Evolutionary conservation across 306 rosid genomes (phyloP).

Genomic region (Castanea sativa): DNA sequence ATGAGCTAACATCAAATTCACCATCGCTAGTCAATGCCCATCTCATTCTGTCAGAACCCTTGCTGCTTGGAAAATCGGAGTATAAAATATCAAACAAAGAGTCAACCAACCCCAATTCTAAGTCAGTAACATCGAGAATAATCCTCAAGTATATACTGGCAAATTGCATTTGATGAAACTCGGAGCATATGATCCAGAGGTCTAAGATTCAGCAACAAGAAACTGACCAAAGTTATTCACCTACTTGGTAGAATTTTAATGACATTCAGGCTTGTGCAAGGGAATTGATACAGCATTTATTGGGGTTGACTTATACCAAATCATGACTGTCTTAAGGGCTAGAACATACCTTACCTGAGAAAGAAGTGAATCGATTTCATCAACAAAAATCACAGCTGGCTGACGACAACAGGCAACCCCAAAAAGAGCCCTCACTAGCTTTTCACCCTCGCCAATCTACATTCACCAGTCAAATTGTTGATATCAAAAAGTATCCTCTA

Average conservation of each 20-base stretch:
- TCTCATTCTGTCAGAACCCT: no score
- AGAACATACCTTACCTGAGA: constrained; percentile 72
- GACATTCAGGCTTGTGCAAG: not conserved
- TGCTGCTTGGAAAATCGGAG: no score
- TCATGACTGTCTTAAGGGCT: constrained; percentile 9
- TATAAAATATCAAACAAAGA: no score
- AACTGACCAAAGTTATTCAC: not conserved
- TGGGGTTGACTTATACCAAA: not conserved
- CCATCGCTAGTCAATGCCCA: no score
- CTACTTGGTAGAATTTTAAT: not conserved
- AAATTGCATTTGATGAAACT: constrained; percentile 20
- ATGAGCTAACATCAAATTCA: no score
- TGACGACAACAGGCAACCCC: constrained; percentile 98
- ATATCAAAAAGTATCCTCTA: constrained; percentile 9
- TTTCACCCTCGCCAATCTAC: constrained; percentile 99
- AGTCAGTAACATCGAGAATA: no score
- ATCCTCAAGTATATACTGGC: not conserved
- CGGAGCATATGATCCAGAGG: constrained; percentile 10
- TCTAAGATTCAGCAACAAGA: not conserved
- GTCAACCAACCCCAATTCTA: no score
- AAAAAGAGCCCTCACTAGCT: constrained; percentile 89
- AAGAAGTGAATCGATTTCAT: constrained; percentile 97
- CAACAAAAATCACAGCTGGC: constrained; percentile 97
- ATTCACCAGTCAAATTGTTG: constrained; percentile 21
- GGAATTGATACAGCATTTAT: not conserved